phyloP scores from a whole-genome alignment of 1,284 basidiomycete genomes.

The Coniferiporia weirii region DNA sequence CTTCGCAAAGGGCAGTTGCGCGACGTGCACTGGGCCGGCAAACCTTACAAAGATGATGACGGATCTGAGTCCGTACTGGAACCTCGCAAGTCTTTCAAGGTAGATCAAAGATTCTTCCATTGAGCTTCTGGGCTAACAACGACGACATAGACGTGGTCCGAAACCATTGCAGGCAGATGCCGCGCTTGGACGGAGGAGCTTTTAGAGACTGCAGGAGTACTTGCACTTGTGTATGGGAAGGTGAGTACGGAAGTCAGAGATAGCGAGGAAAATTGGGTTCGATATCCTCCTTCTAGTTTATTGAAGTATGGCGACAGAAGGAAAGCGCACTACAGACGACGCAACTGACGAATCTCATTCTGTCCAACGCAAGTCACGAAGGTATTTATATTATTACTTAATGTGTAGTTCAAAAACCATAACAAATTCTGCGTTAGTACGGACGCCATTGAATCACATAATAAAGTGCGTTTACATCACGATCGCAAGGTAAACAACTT shows the following conservation, averaged over 20 bases:
- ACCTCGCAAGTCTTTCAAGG: slow-evolving; percentile 76
- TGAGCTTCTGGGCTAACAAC: background rate
- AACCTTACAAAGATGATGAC: slow-evolving; percentile 52
- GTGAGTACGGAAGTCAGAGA: slow-evolving; percentile 26
- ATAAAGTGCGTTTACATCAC: slow-evolving; percentile 46
- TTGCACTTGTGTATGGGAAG: slow-evolving; percentile 83
- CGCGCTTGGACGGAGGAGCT: slow-evolving; percentile 85
- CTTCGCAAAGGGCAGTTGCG: slow-evolving; percentile 73
- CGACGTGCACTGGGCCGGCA: slow-evolving; percentile 77
- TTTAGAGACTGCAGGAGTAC: slow-evolving; percentile 79
- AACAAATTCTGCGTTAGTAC: slow-evolving; percentile 37
- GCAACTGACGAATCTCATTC: slow-evolving; percentile 72
- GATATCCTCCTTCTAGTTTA: slow-evolving; percentile 46
- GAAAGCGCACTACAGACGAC: slow-evolving; percentile 74
- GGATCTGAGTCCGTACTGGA: slow-evolving; percentile 46
- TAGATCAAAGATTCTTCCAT: slow-evolving; percentile 8
- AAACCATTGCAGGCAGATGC: slow-evolving; percentile 69
- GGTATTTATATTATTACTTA: slow-evolving; percentile 36
- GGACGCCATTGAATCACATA: slow-evolving; percentile 73
- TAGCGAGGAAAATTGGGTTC: background rate
- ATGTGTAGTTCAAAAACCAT: background rate
- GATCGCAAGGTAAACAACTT: background rate
- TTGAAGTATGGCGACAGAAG: slow-evolving; percentile 86
- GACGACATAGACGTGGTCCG: slow-evolving; percentile 55
- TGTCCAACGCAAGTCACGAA: slow-evolving; percentile 89